Base-by-base conservation (phyloP, 2,329 filamentous ascomycete genomes). In the Beauveria australis region DNA sequence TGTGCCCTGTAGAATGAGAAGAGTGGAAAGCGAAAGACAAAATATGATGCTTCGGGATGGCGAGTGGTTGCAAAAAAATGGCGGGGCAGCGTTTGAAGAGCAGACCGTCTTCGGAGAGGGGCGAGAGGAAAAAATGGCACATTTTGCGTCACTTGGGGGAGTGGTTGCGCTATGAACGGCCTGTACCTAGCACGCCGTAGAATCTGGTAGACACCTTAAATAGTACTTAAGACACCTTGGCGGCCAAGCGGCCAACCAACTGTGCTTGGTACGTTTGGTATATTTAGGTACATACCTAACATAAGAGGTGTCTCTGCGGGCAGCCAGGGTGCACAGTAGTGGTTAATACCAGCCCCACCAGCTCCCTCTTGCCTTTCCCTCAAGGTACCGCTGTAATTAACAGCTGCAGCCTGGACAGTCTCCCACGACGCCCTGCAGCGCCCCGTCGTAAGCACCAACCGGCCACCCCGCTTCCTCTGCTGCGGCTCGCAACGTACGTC, bases 101-200 rank as follows among this genome's bases (percentile, higher is more conserved):
- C 59, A 59, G 55, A 61, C 62, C 60, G 61, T 40, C 53, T 59
- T 59, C 58, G 62, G 57, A 63, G 55, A 59, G 62, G 53, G 59
- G 55, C 48, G 51, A 49, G 24, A 9, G 37, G 44, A 43, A 28
- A 46, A 53, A 62, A 46, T 44, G 52, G 41, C 40, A 37, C 30
- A 61, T 49, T 58, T 67, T 68, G 66, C 67, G 66, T 67, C 67
- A 68, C 66, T 67, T 65, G 54, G 56, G 53, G 28, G 28, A 56
- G 19, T 16, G 22, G 26, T 61, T 61, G 60, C 53, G 60, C 60
- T 61, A 61, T 52, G 47, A 22, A 22, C 16, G n/a, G 26, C n/a
- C 47, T 49, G 47, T 30, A 26, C 47, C 14, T 16, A 24, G 22
- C 44, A 10, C 19, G 28, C 10, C 9, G n/a, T 43, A 28, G 52